Percentiles rank a stretch among this genome's conserved stretches.
phyloP scores from a whole-genome alignment of 495 filamentous ascomycete species.

The Neurospora sp. region DNA sequence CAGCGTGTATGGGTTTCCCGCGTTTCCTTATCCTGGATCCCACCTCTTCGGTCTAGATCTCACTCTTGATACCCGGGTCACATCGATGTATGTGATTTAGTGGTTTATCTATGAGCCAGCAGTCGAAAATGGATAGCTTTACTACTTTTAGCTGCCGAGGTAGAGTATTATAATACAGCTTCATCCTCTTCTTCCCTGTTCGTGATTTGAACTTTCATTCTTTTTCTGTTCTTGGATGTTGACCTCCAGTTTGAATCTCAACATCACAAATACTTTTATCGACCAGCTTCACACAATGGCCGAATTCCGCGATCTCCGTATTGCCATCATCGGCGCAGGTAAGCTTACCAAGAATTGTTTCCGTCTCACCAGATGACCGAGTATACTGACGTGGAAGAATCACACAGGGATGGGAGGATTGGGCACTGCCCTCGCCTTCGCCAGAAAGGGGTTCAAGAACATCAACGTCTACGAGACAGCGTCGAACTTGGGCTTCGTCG shows the following conservation, averaged over 20 bases:
- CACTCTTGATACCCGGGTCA: background rate
- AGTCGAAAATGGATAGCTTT: background rate
- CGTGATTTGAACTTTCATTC: background rate
- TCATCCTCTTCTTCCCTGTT: background rate
- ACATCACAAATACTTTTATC: background rate
- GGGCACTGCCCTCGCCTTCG: slow-evolving; percentile 59
- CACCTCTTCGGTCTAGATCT: background rate
- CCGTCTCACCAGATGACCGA: background rate
- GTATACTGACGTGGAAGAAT: slow-evolving; percentile 1
- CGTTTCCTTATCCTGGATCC: background rate
- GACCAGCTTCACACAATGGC: slow-evolving; percentile 19
- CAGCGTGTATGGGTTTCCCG: background rate
- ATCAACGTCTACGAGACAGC: slow-evolving; percentile 67
- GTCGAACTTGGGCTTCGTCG: slow-evolving; percentile 67
- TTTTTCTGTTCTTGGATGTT: background rate
- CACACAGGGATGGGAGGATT: slow-evolving; percentile 65
- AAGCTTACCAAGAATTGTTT: slow-evolving; percentile 1
- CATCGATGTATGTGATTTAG: background rate
- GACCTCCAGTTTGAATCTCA: background rate
- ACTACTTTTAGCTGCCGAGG: background rate
- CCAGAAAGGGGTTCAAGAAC: slow-evolving; percentile 60
- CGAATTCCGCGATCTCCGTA: slow-evolving; percentile 30
- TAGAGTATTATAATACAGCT: background rate
- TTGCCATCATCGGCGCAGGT: slow-evolving; percentile 37
- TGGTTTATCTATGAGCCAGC: background rate